phyloP scores from a whole-genome alignment of 2,329 filamentous ascomycete genomes.

The Trichoderma lentiforme region DNA sequence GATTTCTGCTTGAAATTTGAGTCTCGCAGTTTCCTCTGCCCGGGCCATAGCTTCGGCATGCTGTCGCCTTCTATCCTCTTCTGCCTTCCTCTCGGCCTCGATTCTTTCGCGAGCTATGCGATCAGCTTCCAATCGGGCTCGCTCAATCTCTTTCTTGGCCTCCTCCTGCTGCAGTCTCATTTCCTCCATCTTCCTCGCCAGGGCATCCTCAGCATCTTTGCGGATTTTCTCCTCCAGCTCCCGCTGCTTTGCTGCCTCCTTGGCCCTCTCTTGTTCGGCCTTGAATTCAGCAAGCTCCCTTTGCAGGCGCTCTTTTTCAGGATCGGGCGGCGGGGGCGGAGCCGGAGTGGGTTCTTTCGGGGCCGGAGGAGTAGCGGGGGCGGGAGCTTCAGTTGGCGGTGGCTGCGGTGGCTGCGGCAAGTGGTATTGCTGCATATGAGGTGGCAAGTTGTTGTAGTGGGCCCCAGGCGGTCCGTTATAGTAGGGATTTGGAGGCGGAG shows the following conservation, averaged over 20 bases:
- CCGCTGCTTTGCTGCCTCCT: constrained; percentile 43
- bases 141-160: constrained; percentile 46
- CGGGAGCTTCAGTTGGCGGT: constrained; percentile 42
- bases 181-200: constrained; percentile 41
- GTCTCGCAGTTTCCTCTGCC: constrained; percentile 37
- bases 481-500: constrained; percentile 26
- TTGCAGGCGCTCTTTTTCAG: constrained; percentile 60
- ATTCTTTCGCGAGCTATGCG: constrained; percentile 43
- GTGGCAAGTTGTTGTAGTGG: constrained; percentile 35
- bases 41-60: constrained; percentile 35
- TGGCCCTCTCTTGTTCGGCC: constrained; percentile 43
- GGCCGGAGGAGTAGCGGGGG: constrained; percentile 30
- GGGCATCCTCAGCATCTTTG: constrained; percentile 45
- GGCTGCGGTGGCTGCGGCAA: constrained; percentile 41
- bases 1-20: constrained; percentile 40
- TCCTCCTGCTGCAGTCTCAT: constrained; percentile 43
- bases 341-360: constrained; percentile 36
- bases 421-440: constrained; percentile 37
- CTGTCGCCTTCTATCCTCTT: constrained; percentile 43
- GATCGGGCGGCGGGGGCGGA: constrained; percentile 40
- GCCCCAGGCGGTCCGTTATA: constrained; percentile 27
- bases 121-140: constrained; percentile 46
- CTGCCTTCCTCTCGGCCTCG: constrained; percentile 42
- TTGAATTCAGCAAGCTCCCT: constrained; percentile 55
- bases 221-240: constrained; percentile 45